phyloP scores from a whole-genome alignment of 352 stramenopile genomes.

The Pythium pectinolyticum region DNA sequence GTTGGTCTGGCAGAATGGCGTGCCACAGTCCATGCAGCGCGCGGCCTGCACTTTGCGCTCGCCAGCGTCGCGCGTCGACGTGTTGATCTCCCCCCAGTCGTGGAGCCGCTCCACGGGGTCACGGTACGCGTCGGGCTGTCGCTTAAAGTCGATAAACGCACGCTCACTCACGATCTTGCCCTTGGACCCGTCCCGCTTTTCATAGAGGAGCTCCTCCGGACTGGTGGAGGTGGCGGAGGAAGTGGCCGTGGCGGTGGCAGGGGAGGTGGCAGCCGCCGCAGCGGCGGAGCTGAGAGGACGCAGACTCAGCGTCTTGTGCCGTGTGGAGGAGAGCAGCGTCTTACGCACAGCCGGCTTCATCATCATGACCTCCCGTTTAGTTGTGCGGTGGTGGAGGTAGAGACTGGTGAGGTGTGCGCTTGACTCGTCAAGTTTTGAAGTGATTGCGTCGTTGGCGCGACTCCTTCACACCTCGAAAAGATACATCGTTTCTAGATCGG shows the following conservation, averaged over 20 bases:
- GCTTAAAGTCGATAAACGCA: constrained; percentile 83
- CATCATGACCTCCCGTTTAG: too few relatives aligned
- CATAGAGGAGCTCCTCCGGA: constrained; percentile 14
- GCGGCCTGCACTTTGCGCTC: constrained; percentile 94
- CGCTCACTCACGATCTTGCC: constrained; percentile 69
- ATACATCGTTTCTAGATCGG: constrained; percentile 22
- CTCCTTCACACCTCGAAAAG: not conserved
- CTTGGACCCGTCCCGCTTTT: constrained; percentile 67
- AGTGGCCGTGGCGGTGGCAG: too few relatives aligned
- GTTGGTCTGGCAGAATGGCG: constrained; percentile 98
- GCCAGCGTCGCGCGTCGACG: constrained; percentile 76
- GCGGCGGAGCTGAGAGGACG: constrained; percentile 13
- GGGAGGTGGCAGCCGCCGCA: not conserved
- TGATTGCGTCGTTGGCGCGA: constrained; percentile 13
- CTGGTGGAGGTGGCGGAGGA: too few relatives aligned
- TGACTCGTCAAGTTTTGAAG: constrained; percentile 22
- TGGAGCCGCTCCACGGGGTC: constrained; percentile 90
- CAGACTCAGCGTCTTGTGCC: too few relatives aligned
- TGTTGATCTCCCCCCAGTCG: constrained; percentile 98
- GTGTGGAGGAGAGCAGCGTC: constrained; percentile 4
- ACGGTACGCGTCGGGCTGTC: constrained; percentile 92
- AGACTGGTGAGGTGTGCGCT: not conserved
- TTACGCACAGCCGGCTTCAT: constrained; percentile 19
- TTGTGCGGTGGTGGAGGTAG: too few relatives aligned
- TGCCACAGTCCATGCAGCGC: constrained; percentile 99